phyloP scores from a whole-genome alignment of 2,329 filamentous ascomycete genomes.

The Talaromyces rugulosus region DNA sequence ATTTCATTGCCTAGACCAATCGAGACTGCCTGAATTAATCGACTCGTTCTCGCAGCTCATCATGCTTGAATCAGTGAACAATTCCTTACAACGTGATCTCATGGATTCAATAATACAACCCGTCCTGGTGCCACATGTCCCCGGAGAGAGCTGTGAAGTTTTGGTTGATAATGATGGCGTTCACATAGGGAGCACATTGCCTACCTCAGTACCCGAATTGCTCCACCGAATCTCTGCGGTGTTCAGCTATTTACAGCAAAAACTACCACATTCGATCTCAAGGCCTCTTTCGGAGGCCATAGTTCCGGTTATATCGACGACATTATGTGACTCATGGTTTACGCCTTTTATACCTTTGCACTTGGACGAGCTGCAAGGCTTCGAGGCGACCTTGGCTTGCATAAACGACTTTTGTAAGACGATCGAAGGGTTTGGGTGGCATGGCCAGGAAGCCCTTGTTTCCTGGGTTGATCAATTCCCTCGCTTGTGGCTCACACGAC shows the following conservation, averaged over 20 bases:
- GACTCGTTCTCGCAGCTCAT: conserved; percentile 27
- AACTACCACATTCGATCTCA: conserved; percentile 47
- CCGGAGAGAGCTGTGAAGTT: conserved; percentile 24
- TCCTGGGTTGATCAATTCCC: conserved; percentile 80
- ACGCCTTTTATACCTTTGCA: conserved; percentile 71
- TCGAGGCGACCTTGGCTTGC: conserved; percentile 65
- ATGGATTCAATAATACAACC: conserved; percentile 28
- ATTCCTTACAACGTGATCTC: conserved; percentile 31
- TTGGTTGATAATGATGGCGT: conserved; percentile 25
- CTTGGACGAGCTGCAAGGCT: conserved; percentile 64
- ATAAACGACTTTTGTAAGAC: conserved; percentile 61
- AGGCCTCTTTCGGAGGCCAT: conserved; percentile 62
- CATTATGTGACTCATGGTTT: conserved; percentile 70
- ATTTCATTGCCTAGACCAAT: conserved; percentile 14
- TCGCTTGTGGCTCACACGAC: conserved; percentile 78
- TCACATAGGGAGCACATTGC: conserved; percentile 21
- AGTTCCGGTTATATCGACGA: conserved; percentile 63
- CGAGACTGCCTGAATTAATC: conserved; percentile 27
- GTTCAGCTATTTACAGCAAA: conserved; percentile 48
- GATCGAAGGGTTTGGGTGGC: conserved; percentile 61
- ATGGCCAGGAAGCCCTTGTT: conserved; percentile 57
- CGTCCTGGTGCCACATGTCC: conserved; percentile 24
- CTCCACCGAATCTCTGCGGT: conserved; percentile 42
- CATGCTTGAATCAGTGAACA: conserved; percentile 26
- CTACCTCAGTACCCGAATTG: conserved; percentile 29